Evolutionary conservation across 2,329 filamentous ascomycete genomes (phyloP).

Genomic region (Cytospora piceicola): DNA sequence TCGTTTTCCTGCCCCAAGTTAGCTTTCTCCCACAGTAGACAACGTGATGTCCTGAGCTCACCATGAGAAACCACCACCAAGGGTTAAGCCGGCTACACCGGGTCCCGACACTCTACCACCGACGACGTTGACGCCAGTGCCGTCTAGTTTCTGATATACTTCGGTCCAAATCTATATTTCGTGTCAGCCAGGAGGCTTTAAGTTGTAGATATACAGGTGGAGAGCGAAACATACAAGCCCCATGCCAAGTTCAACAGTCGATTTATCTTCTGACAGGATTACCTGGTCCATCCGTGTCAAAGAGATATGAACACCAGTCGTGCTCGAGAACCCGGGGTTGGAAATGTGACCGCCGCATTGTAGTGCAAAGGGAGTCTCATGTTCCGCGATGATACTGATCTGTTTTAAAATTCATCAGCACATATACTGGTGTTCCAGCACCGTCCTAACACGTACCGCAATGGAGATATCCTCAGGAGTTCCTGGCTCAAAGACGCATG

Average conservation of each 20-base stretch:
- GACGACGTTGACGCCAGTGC: conserved; percentile 35
- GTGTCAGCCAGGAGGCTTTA: background rate
- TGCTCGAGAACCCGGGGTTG: conserved; percentile 38
- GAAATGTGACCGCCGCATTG: conserved; percentile 36
- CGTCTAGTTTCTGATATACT: conserved; percentile 33
- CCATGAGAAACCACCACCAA: conserved; percentile 38
- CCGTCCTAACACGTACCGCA: conserved; percentile 27
- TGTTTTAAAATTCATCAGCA: conserved; percentile 1
- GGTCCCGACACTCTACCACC: conserved; percentile 36
- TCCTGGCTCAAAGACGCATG: conserved; percentile 37
- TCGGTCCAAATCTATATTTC: conserved; percentile 33
- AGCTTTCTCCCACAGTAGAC: background rate
- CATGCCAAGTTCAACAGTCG: conserved; percentile 34
- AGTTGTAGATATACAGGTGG: background rate
- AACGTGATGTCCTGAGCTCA: conserved; percentile 5
- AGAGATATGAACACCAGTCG: conserved; percentile 35
- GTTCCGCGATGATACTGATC: conserved; percentile 31
- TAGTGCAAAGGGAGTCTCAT: conserved; percentile 35
- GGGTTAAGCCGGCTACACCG: conserved; percentile 36
- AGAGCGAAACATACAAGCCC: conserved; percentile 28
- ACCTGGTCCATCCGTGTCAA: conserved; percentile 33
- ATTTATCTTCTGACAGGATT: conserved; percentile 31
- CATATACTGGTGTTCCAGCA: no score
- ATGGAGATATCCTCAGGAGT: conserved; percentile 35
- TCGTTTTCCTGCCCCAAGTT: conserved; percentile 34